Conservation (phyloP, 2,329 filamentous ascomycete genomes). For the Boeremia lycopersici region DNA sequence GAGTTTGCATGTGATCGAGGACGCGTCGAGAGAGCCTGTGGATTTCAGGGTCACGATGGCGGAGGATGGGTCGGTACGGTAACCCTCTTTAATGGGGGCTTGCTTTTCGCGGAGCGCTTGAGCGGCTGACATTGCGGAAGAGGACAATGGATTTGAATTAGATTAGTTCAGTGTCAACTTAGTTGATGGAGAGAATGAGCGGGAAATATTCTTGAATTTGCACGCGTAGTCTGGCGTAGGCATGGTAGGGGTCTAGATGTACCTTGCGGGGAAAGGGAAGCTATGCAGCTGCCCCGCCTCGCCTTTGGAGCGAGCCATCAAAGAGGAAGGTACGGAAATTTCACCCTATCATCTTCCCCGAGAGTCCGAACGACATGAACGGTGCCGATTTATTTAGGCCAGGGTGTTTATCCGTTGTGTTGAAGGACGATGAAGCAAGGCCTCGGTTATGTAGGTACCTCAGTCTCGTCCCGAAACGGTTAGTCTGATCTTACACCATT, state of each 20-base stretch:
- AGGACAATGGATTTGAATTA: not conserved
- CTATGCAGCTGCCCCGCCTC: conserved; percentile 23
- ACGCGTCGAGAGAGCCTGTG: conserved; percentile 51
- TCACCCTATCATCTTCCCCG: too few relatives aligned
- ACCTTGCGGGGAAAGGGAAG: conserved; percentile 27
- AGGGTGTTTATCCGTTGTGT: too few relatives aligned
- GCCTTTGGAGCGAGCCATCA: conserved; percentile 24
- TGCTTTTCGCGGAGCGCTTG: conserved; percentile 54
- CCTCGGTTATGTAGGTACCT: too few relatives aligned
- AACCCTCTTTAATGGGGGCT: conserved; percentile 56
- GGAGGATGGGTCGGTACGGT: conserved; percentile 51
- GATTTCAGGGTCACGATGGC: conserved; percentile 56
- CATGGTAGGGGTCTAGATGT: not conserved
- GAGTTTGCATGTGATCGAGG: conserved; percentile 56
- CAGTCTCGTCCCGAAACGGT: too few relatives aligned
- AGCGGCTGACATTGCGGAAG: conserved; percentile 30
- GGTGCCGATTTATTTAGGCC: too few relatives aligned
- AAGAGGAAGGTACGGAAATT: conserved; percentile 6
- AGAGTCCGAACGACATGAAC: too few relatives aligned
- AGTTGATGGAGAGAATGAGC: not conserved
- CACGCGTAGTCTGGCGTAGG: not conserved
- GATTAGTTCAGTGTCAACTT: too few relatives aligned
- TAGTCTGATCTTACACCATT: too few relatives aligned
- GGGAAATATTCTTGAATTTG: not conserved
- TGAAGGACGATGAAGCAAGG: too few relatives aligned